Base-by-base conservation (phyloP, 345 rosid genomes). In the Gossypium turneri region DNA sequence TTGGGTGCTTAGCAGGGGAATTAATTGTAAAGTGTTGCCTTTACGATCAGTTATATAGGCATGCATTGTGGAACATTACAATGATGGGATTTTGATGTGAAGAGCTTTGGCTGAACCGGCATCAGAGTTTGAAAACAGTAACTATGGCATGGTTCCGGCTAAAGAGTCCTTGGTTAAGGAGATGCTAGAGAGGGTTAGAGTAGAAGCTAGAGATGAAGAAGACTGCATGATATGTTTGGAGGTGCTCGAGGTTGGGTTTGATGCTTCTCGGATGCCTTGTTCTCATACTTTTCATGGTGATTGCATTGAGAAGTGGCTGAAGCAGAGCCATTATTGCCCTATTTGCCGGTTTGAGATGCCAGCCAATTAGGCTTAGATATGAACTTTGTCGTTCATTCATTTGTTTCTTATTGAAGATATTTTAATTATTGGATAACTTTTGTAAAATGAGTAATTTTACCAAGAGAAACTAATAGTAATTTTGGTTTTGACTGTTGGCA, bases 161-260 rank as follows among this genome's bases (percentile, higher is more conserved):
- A 15, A 20, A 1, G 59, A 9, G 11, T 34, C 24, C 25, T 55
- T 20, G 45, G 19, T 71, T 34, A 17, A 61, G 56, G 45, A 52
- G 58, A 29, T 29, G 38, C 41, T 34, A 24, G 48, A 53, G 44
- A 60, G 12, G 13, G 3, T 20, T 47, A 4, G 44, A 25, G 4
- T 72, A 3, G 38, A 29, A 29, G 38, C 38, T 4, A 41, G 27
- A 29, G n/a, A 2, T 51, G 43, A 15, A 15, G 20, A 17, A 53
- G 20, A 53, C 13, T 71, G 74, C 47, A 61, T 71, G 6, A 8
- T 71, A 16, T 71, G 74, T 24, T 52, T 71, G 62, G 74, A 71
- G 12, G 63, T 25, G 19, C 24, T 71, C 7, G 15, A 19, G 11
- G 25, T 44, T 41, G 63, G 50, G 8, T 8, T 5, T 5, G 12